Conservation (phyloP, 1,139 yeast species). For the Yamadazyma conglobata region DNA sequence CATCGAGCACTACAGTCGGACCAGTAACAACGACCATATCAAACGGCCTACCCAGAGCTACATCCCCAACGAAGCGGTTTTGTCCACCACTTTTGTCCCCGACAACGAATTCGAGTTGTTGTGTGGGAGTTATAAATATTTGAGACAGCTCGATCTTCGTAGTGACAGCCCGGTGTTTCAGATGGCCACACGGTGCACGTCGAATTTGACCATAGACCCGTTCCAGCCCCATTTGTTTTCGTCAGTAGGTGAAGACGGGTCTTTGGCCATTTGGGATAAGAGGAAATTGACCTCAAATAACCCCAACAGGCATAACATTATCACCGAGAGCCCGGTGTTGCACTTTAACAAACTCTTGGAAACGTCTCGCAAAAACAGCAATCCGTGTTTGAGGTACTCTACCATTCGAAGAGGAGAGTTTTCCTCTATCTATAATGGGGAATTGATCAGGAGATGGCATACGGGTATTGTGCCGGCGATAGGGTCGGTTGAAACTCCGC, state of each 20-base stretch:
- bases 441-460: slow-evolving; percentile 77
- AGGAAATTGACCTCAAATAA: slow-evolving; percentile 47
- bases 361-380: slow-evolving; percentile 56
- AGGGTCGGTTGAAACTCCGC: slow-evolving; percentile 4
- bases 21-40: slow-evolving; percentile 39
- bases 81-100: slow-evolving; percentile 66
- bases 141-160: slow-evolving; percentile 77
- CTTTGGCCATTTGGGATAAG: slow-evolving; percentile 84
- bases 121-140: slow-evolving; percentile 73
- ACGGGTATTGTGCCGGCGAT: slow-evolving; percentile 51
- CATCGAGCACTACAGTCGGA: slow-evolving; percentile 53
- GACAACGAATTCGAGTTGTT: slow-evolving; percentile 54
- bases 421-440: slow-evolving; percentile 77
- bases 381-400: slow-evolving; percentile 70
- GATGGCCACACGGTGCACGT: slow-evolving; percentile 70
- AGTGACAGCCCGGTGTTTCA: slow-evolving; percentile 68
- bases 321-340: slow-evolving; percentile 57
- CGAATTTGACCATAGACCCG: slow-evolving; percentile 68
- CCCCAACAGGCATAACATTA: slow-evolving; percentile 13
- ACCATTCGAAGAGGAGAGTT: slow-evolving; percentile 68
- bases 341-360: slow-evolving; percentile 69
- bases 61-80: slow-evolving; percentile 71
- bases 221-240: slow-evolving; percentile 61
- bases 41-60: slow-evolving; percentile 58
- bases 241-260: slow-evolving; percentile 79